Base-by-base conservation (phyloP, 345 rosid species). In the Hevea brasiliensis region DNA sequence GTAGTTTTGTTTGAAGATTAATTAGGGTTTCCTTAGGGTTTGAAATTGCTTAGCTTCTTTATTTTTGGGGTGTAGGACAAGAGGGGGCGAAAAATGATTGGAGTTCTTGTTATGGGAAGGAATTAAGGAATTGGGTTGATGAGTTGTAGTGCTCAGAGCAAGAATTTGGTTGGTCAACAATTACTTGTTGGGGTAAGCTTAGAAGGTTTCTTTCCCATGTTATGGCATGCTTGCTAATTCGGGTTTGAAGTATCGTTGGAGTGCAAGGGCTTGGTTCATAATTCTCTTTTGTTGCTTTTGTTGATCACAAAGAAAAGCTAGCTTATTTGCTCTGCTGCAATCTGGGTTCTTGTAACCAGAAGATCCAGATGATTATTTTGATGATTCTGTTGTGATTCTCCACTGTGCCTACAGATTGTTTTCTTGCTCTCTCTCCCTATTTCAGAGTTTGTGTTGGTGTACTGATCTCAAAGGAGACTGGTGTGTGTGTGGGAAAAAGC, bases 401-500 rank as follows among this genome's bases (percentile, higher is more conserved):
- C n/a, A 58, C n/a, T 40, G 42, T 18, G 73, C 54, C 67, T 26
- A 65, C 63, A 32, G 35, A 68, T 64, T 71, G 64, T 23, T 51
- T 61, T 58, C 70, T 26, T 27, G 47, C 80, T 59, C 55, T 50
- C 74, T 20, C 40, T 60, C 67, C 67, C 75, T 27, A 53, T 56
- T 68, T 75, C 82, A 59, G 74, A 55, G 70, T 67, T 53, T 56
- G 45, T 71, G 74, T 73, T 70, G 75, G 75, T 80, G 61, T 56
- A 45, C 60, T 26, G 63, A 57, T 79, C 82, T 82, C 85, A 60
- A 79, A 72, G 70, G 71, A 73, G 80, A 79, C 79, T 74, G 72
- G 42, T 32, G 61, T 27, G 72, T 63, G 77, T n/a, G n/a, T n/a
- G 71, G 74, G 66, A 57, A 66, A 58, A 72, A 65, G 65, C 81